These are phyloP conservation scores for Naganishia albida DNA, from an alignment of 1,284 basidiomycete genomes.

Conservation along the genomic window DNA sequence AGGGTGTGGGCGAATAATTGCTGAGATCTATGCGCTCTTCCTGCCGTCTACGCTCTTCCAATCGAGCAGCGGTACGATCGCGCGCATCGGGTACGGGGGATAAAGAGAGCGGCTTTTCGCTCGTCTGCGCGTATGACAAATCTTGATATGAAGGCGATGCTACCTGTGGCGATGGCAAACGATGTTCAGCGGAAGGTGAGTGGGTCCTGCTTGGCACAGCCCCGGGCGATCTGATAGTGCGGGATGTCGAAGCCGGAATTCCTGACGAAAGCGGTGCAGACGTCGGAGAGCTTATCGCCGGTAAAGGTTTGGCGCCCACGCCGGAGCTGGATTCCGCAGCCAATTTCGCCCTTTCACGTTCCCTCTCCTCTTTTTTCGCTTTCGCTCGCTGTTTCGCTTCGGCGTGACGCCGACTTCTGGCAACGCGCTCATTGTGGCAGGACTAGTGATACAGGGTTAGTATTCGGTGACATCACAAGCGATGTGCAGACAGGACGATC, in stretches of 20 bases:
- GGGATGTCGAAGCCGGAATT: neutral
- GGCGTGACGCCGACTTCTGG: slow-evolving; percentile 82
- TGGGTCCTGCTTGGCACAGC: neutral
- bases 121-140: neutral
- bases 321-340: slow-evolving; percentile 1
- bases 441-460: slow-evolving; percentile 45
- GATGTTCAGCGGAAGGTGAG: slow-evolving; percentile 10
- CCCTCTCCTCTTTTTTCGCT: slow-evolving; percentile 45
- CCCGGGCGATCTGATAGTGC: slow-evolving; percentile 1
- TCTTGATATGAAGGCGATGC: neutral
- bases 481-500: neutral
- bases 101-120: slow-evolving; percentile 5
- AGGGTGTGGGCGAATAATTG: slow-evolving; percentile 17
- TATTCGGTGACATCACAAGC: slow-evolving; percentile 15
- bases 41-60: slow-evolving; percentile 3
- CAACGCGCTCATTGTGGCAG: slow-evolving; percentile 96
- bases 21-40: slow-evolving; percentile 14
- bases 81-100: slow-evolving; percentile 24
- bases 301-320: too few relatives aligned
- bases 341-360: slow-evolving; percentile 37
- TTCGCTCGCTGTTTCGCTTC: slow-evolving; percentile 63
- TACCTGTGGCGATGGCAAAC: neutral
- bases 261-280: too few relatives aligned
- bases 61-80: slow-evolving; percentile 15
- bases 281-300: too few relatives aligned